These are phyloP conservation scores for Fraxinus angustifolia DNA, from an alignment of 305 asterid genomes.

Conservation along the genomic window DNA sequence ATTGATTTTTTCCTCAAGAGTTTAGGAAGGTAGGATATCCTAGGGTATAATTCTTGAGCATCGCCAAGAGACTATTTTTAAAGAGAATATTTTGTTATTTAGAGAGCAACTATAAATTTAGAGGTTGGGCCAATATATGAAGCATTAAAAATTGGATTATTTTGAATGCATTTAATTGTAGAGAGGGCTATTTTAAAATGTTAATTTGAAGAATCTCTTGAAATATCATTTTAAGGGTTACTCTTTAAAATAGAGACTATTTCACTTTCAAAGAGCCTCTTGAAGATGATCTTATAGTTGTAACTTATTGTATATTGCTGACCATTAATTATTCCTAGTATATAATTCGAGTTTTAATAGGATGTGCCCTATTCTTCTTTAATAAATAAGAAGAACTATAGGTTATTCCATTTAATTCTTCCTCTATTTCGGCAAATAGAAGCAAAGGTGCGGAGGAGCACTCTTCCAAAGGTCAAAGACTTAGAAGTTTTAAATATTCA, in stretches of 20 bases:
- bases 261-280: background rate
- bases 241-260: background rate
- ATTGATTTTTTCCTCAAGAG: background rate
- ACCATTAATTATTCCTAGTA: background rate
- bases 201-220: background rate
- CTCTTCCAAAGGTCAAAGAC: background rate
- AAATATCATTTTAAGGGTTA: background rate
- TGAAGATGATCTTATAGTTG: background rate
- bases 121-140: background rate
- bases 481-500: background rate
- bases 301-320: background rate
- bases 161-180: background rate
- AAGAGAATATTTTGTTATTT: background rate
- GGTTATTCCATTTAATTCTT: background rate
- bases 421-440: background rate
- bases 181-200: background rate
- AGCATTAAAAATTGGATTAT: background rate
- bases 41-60: background rate
- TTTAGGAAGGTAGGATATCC: background rate
- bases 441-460: background rate
- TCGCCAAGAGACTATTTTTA: background rate
- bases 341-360: background rate
- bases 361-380: background rate
- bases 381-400: background rate
- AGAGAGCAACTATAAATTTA: background rate